Evolutionary conservation across 306 rosid genomes (phyloP).

Genomic region (Bauhinia variegata): DNA sequence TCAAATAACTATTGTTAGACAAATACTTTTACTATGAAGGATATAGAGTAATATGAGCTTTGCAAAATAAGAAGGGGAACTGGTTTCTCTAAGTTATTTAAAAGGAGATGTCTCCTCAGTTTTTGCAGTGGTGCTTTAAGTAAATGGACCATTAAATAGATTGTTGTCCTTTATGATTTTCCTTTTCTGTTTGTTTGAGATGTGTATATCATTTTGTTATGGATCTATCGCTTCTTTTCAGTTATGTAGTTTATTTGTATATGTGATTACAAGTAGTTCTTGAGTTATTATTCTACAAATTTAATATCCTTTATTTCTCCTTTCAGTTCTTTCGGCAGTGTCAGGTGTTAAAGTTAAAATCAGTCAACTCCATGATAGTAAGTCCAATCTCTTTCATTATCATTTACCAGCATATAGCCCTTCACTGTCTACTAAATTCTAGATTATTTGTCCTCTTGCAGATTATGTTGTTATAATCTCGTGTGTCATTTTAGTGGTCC

Average conservation of each 20-base stretch:
- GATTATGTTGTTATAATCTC: constrained; percentile 63
- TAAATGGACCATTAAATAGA: not conserved
- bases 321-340: constrained; percentile 92
- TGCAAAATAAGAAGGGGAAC: not conserved
- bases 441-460: constrained; percentile 43
- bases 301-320: constrained; percentile 30
- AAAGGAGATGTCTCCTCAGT: not conserved
- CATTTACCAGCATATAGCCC: not conserved
- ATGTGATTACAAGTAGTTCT: constrained; percentile 9
- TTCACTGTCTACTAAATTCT: constrained; percentile 30
- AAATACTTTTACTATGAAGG: not conserved
- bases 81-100: not conserved
- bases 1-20: not conserved
- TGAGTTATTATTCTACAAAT: constrained; percentile 19
- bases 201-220: constrained; percentile 4
- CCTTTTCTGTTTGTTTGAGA: not conserved
- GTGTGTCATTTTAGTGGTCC: constrained; percentile 68
- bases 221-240: not conserved
- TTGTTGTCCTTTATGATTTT: not conserved
- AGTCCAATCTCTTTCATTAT: constrained; percentile 38
- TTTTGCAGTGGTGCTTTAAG: not conserved
- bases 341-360: constrained; percentile 76
- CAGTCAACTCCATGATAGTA: constrained; percentile 77
- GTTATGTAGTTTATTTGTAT: constrained; percentile 1
- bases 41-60: not conserved